Evolutionary conservation across 164 flowering plant species (phyloP).

Genomic region (Cinnamomum micranthum): DNA sequence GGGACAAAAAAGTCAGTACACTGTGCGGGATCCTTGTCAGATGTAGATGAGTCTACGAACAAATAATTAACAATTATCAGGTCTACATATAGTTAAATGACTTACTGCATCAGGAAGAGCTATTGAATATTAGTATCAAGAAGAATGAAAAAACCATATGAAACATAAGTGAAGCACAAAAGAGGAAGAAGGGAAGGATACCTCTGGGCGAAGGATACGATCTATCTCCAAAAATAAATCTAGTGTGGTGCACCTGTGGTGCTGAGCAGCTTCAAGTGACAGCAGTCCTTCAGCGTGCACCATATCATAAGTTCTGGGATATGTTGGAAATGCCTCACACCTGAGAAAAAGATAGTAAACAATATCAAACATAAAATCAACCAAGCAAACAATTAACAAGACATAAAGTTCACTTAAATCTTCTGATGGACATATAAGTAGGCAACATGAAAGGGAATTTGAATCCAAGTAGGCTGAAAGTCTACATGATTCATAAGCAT

Average conservation of each 20-base stretch:
- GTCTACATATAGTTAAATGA: background rate
- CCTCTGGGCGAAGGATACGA: slow-evolving; percentile 98
- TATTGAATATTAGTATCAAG: background rate
- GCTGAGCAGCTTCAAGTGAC: slow-evolving; percentile 56
- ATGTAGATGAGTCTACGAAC: background rate
- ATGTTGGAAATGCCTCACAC: slow-evolving; percentile 98
- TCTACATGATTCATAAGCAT: background rate
- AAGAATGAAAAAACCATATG: background rate
- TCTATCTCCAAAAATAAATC: slow-evolving; percentile 87
- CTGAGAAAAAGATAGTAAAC: slow-evolving; percentile 26
- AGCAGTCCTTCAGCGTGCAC: slow-evolving; percentile 85
- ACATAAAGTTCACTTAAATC: background rate
- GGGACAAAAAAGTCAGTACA: background rate
- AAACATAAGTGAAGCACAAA: background rate
- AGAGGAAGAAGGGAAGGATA: slow-evolving; percentile 16
- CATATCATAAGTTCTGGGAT: slow-evolving; percentile 95
- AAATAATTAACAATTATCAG: background rate
- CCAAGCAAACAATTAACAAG: background rate
- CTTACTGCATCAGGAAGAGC: background rate
- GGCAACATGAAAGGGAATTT: background rate
- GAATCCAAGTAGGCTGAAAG: background rate
- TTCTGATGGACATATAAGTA: background rate
- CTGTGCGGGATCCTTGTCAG: background rate
- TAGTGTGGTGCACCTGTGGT: slow-evolving; percentile 58
- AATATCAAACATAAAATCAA: background rate